Conservation (phyloP, 345 rosid genomes). For the Cardamine occulta region DNA sequence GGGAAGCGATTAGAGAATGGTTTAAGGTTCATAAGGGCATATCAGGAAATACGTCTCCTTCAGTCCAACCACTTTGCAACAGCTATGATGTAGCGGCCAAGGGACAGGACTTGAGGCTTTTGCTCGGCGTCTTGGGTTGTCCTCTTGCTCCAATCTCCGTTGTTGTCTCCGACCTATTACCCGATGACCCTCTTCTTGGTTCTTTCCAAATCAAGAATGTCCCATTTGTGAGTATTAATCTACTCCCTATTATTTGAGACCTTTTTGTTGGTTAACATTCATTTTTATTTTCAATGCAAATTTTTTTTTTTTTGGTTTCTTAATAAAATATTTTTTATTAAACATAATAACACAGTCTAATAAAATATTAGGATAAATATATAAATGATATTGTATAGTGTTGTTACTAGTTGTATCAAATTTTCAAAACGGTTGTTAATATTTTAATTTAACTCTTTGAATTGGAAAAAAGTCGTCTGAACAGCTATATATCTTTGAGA, state of each 20-base stretch:
- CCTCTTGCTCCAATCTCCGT: constrained; percentile 94
- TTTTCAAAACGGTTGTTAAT: neutral
- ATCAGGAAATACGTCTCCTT: constrained; percentile 49
- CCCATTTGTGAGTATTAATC: constrained; percentile 64
- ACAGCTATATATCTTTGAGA: neutral
- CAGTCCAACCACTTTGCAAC: constrained; percentile 41
- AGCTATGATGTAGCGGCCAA: constrained; percentile 50
- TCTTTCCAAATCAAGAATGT: constrained; percentile 53
- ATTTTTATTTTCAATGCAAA: neutral
- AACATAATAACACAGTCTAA: neutral
- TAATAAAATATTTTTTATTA: neutral
- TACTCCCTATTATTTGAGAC: neutral
- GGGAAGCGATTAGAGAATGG: constrained; percentile 96
- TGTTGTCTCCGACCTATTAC: constrained; percentile 41
- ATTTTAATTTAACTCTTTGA: neutral
- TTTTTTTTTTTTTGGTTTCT: neutral
- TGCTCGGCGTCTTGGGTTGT: constrained; percentile 88
- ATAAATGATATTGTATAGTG: neutral
- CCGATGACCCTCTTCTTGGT: constrained; percentile 49
- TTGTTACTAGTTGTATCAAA: neutral
- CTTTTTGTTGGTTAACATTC: neutral
- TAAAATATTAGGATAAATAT: neutral
- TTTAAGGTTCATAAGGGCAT: constrained; percentile 75
- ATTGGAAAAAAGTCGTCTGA: neutral
- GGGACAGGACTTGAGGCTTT: constrained; percentile 73